These are phyloP conservation scores for Ophiostoma novo-ulmi DNA, from an alignment of 2,329 filamentous ascomycete species.

Conservation along the genomic window DNA sequence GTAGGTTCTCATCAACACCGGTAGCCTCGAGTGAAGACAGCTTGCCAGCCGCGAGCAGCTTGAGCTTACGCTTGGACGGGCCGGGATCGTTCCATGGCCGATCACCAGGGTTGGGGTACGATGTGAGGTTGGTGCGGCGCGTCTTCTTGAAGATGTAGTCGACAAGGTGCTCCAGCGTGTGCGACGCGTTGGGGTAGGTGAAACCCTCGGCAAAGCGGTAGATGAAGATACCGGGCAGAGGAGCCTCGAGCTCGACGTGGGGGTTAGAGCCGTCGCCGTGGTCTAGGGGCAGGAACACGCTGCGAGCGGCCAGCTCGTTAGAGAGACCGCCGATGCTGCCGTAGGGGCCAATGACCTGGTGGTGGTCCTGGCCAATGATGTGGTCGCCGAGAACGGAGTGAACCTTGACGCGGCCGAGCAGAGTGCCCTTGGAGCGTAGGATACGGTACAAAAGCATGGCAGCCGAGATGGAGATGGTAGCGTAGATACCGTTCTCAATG, in stretches of 20 bases:
- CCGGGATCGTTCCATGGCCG: conserved; percentile 94
- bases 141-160: conserved; percentile 65
- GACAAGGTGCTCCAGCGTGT: conserved; percentile 75
- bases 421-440: conserved; percentile 73
- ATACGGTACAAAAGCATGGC: conserved; percentile 78
- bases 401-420: conserved; percentile 77
- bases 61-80: conserved; percentile 48
- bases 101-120: conserved; percentile 64
- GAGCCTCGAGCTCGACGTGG: conserved; percentile 67
- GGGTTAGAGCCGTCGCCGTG: conserved; percentile 91
- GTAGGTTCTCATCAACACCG: conserved; percentile 29
- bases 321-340: conserved; percentile 49
- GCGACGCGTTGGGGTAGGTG: conserved; percentile 91
- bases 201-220: conserved; percentile 93
- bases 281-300: conserved; percentile 80
- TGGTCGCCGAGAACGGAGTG: conserved; percentile 79
- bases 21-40: conserved; percentile 23
- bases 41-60: conserved; percentile 29
- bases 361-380: conserved; percentile 57
- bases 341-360: conserved; percentile 43
- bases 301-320: conserved; percentile 54
- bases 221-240: conserved; percentile 90
- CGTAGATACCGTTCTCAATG: conserved; percentile 92
- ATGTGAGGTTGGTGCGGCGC: conserved; percentile 66
- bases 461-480: conserved; percentile 70